Base-by-base conservation (phyloP, 345 rosid species). In the Lepidium sativum region DNA sequence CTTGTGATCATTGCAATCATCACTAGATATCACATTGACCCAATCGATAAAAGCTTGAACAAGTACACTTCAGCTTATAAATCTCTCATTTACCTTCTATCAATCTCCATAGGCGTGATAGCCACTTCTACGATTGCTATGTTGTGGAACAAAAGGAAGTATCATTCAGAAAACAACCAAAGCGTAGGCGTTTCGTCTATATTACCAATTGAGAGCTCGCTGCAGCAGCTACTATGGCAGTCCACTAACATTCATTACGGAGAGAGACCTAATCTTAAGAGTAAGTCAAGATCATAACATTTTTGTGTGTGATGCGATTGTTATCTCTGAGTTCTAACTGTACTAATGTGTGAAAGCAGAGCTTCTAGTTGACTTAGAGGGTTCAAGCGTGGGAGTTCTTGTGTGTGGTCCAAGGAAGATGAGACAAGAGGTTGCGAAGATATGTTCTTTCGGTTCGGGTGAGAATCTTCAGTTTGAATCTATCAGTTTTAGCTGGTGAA, bases 401-500 rank as follows among this genome's bases (percentile, higher is more conserved):
- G 95, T 58, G 55, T 79, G 86, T 35, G 98, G 98, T 18, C 94
- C 97, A 1, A 80, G 43, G 75, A 80, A 72, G 79, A 76, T 85
- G 92, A 83, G 84, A 60, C 89, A 80, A 25, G 85, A 85, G 11
- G 88, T 73, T 20, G 98, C 96, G 1, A 54, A 57, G 40, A 75
- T 85, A 11, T 84, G 95, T 67, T 80, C 86, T 6, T 79, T 82
- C 27, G 79, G 85, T 29, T 60, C 76, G 51, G 76, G 80, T 16
- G 72, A 75, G 13, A 83, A 82, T 75, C 61, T 87, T 70, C 84
- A 81, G 20, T 89, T 81, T 40, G 86, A 92, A 77, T 85, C 86
- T 18, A 83, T 89, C 65, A 83, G 92, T 79, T 89, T 92, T 18
- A 83, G 79, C 75, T 86, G 97, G 91, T 84, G 85, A 23, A 23